Conservation (phyloP, 192 early-diverging fungal species). For the Entomortierella beljakovae region DNA sequence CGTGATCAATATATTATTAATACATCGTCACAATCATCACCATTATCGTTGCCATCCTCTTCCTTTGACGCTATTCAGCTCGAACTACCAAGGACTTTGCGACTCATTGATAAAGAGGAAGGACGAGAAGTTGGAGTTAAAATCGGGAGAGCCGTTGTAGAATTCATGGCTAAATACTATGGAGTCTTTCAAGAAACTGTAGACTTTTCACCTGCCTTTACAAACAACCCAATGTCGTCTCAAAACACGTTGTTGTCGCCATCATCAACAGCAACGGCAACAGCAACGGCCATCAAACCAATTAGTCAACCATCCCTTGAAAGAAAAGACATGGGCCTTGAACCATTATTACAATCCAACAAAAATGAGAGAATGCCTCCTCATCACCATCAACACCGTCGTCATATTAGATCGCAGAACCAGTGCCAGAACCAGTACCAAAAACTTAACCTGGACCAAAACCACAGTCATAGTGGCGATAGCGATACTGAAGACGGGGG, state of each 20-base stretch:
- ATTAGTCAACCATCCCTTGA: no score
- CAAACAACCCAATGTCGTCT: neutral
- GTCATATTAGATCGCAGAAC: no score
- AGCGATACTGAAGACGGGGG: conserved; percentile 22
- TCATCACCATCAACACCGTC: no score
- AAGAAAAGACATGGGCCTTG: no score
- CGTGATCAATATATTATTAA: neutral
- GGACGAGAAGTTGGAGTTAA: conserved; percentile 32
- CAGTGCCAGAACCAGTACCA: neutral
- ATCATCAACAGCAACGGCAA: neutral
- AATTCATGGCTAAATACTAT: conserved; percentile 30
- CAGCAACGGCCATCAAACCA: no score
- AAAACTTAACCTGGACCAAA: no score
- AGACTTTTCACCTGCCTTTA: no score
- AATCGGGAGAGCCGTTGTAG: conserved; percentile 25
- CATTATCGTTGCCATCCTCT: no score
- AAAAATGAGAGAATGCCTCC: no score
- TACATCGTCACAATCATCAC: no score
- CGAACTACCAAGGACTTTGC: conserved; percentile 32
- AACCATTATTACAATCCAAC: no score
- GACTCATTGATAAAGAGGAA: conserved; percentile 27
- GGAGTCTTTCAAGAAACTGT: conserved; percentile 9
- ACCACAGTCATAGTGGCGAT: conserved; percentile 18
- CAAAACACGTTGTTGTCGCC: neutral
- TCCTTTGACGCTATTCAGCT: conserved; percentile 41